Percentiles rank a stretch among this genome's conserved stretches.
phyloP scores from a whole-genome alignment of 805 yeast species.

The Saturnispora bothae region DNA sequence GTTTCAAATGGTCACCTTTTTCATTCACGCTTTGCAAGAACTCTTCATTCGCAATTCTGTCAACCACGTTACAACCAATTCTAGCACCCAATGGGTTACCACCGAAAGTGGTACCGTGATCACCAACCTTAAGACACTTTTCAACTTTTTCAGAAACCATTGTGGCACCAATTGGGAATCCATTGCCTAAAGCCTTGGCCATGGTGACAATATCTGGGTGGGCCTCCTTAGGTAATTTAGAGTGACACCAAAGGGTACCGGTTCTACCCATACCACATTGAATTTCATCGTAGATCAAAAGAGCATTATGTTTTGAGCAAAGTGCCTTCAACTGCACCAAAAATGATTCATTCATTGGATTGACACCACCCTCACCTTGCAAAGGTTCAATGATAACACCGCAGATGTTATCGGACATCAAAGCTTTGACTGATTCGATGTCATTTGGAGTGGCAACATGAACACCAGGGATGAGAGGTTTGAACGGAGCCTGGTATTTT shows the following conservation, averaged over 20 bases:
- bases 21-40: conserved; percentile 51
- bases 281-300: conserved; percentile 87
- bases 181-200: conserved; percentile 96
- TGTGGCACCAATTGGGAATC: conserved; percentile 93
- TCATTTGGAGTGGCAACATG: conserved; percentile 54
- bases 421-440: conserved; percentile 44
- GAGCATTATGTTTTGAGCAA: conserved; percentile 58
- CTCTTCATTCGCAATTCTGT: conserved; percentile 46
- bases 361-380: conserved; percentile 97
- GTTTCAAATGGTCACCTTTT: conserved; percentile 47
- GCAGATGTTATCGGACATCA: conserved; percentile 58
- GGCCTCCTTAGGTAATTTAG: conserved; percentile 59
- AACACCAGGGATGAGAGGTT: conserved; percentile 88
- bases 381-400: conserved; percentile 95
- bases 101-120: conserved; percentile 96
- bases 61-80: conserved; percentile 68
- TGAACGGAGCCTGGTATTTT: conserved; percentile 85
- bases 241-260: conserved; percentile 91
- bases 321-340: conserved; percentile 53
- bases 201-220: conserved; percentile 91
- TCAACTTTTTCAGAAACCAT: conserved; percentile 77
- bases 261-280: conserved; percentile 95
- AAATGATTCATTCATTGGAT: conserved; percentile 54
- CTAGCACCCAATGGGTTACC: conserved; percentile 91
- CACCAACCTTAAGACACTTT: conserved; percentile 68